Evolutionary conservation across 768 basidiomycete species (phyloP).

Genomic region (Leccinum uliginosum): DNA sequence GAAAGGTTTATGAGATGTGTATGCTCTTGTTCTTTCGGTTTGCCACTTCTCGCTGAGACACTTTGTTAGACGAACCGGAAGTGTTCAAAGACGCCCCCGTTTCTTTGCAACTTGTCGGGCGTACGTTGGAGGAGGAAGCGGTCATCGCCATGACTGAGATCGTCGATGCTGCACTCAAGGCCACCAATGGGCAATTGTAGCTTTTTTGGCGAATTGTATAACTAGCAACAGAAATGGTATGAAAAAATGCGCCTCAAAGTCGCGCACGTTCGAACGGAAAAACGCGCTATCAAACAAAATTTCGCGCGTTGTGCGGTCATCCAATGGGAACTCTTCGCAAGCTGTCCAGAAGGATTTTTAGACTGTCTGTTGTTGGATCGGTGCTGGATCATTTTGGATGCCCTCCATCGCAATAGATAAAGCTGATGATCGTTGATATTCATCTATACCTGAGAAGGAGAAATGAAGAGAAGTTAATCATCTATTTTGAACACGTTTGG

Average conservation of each 20-base stretch:
- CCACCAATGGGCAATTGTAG: background rate
- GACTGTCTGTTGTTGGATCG: conserved; percentile 57
- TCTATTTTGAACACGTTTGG: conserved; percentile 28
- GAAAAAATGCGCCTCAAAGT: too few relatives aligned
- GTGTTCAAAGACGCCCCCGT: conserved; percentile 57
- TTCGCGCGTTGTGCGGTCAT: too few relatives aligned
- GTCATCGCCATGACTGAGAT: conserved; percentile 67
- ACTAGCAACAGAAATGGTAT: too few relatives aligned
- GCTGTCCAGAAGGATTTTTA: too few relatives aligned
- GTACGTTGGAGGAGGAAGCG: conserved; percentile 73
- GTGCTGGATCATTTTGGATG: conserved; percentile 40
- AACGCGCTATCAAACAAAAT: too few relatives aligned
- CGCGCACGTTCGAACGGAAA: too few relatives aligned
- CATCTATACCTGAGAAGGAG: conserved; percentile 41
- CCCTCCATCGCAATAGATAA: conserved; percentile 36
- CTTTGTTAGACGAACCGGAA: conserved; percentile 49
- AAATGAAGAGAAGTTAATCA: conserved; percentile 28
- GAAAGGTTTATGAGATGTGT: conserved; percentile 51
- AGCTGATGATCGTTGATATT: conserved; percentile 41
- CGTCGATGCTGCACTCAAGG: conserved; percentile 50
- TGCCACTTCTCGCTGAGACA: background rate
- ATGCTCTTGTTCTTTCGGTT: conserved; percentile 16
- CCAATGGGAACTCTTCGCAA: too few relatives aligned
- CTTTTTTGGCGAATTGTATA: too few relatives aligned
- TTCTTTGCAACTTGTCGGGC: conserved; percentile 60